phyloP scores from a whole-genome alignment of 805 yeast species.

The Metschnikowia lachancei region DNA sequence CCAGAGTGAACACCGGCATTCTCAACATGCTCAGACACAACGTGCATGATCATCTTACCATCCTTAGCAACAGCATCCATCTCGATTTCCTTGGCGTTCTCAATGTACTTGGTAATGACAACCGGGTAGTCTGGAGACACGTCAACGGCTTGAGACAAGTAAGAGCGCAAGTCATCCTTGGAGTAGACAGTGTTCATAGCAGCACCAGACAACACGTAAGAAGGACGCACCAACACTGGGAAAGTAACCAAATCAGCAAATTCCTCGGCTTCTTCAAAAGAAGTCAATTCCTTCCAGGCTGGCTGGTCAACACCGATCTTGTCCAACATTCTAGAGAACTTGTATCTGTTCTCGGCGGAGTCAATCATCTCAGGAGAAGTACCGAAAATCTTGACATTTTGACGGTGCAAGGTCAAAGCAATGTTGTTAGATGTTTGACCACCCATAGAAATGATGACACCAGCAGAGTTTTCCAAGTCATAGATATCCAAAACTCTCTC shows the following conservation, averaged over 20 bases:
- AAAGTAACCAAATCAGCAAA: conserved; percentile 89
- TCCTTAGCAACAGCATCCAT: conserved; percentile 98
- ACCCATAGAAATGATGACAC: conserved; percentile 97
- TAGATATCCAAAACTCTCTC: conserved; percentile 95
- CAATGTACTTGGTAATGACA: conserved; percentile 93
- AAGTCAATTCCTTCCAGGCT: conserved; percentile 97
- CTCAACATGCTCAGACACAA: conserved; percentile 97
- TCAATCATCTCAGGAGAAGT: conserved; percentile 98
- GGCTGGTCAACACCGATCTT: conserved; percentile 97
- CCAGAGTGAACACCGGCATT: conserved; percentile 99
- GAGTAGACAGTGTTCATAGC: conserved; percentile 98
- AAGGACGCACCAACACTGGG: conserved; percentile 96
- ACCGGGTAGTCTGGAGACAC: conserved; percentile 98
- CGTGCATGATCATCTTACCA: conserved; percentile 94
- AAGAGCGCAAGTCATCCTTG: conserved; percentile 79
- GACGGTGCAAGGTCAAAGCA: conserved; percentile 85
- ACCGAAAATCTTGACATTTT: conserved; percentile 92
- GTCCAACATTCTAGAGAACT: conserved; percentile 96
- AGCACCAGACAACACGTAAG: conserved; percentile 96
- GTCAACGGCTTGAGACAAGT: conserved; percentile 90
- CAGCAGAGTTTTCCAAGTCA: conserved; percentile 83
- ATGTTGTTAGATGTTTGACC: conserved; percentile 98
- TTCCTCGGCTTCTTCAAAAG: conserved; percentile 85
- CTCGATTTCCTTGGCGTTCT: conserved; percentile 95
- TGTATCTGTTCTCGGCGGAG: conserved; percentile 96